phyloP scores from a whole-genome alignment of 768 basidiomycete genomes.

The Rickenella mellea region DNA sequence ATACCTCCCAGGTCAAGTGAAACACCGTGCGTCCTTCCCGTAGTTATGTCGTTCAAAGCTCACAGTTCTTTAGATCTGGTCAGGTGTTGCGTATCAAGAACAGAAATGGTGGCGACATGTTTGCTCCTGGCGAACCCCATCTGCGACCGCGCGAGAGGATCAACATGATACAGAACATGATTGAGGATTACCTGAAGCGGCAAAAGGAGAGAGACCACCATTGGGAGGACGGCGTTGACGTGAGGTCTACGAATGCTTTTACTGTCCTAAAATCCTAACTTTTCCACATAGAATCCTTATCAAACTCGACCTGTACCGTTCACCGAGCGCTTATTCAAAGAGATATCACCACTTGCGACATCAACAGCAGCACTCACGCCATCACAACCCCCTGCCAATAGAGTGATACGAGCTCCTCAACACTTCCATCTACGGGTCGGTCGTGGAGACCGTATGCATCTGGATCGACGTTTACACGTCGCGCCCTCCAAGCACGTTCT shows the following conservation, averaged over 20 bases:
- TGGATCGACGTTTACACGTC: conserved; percentile 56
- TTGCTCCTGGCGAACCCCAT: conserved; percentile 35
- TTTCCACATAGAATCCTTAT: conserved; percentile 48
- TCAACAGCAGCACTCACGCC: conserved; percentile 21
- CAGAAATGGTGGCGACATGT: conserved; percentile 36
- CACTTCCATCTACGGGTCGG: conserved; percentile 66
- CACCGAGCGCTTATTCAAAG: conserved; percentile 59
- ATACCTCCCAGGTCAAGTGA: conserved; percentile 14
- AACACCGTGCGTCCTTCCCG: conserved; percentile 22
- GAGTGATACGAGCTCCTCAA: conserved; percentile 29
- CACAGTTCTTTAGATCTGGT: conserved; percentile 13
- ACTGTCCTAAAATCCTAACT: conserved; percentile 3
- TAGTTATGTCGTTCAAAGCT: background rate
- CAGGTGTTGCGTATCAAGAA: conserved; percentile 46
- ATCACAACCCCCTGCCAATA: conserved; percentile 19
- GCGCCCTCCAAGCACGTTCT: conserved; percentile 6
- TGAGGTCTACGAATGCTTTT: conserved; percentile 22
- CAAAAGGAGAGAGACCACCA: conserved; percentile 69
- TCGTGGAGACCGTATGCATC: conserved; percentile 67
- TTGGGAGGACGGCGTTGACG: conserved; percentile 86
- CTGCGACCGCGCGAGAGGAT: conserved; percentile 62
- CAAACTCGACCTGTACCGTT: conserved; percentile 52
- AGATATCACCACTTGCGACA: conserved; percentile 32
- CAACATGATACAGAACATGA: conserved; percentile 45
- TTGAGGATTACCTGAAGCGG: conserved; percentile 49